phyloP scores from a whole-genome alignment of 805 yeast species.

The Lipomyces kockii region DNA sequence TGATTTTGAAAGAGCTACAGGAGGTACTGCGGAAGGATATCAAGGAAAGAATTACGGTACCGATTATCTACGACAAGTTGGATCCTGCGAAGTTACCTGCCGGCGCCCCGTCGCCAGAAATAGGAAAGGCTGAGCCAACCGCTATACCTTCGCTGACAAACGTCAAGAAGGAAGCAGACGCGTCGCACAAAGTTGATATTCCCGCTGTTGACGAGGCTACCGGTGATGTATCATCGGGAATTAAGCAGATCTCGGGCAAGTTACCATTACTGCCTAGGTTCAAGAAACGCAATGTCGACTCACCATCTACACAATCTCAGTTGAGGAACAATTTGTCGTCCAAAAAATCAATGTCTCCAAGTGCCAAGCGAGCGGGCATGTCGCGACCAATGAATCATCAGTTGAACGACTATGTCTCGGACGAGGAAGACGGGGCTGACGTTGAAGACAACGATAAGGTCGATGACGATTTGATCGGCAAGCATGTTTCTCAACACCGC shows the following conservation, averaged over 20 bases:
- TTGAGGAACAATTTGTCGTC: conserved; percentile 7
- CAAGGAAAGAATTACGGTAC: conserved; percentile 72
- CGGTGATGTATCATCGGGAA: neutral
- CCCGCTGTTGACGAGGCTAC: neutral
- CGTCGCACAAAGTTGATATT: neutral
- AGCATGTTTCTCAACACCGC: neutral
- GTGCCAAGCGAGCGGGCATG: conserved; percentile 4
- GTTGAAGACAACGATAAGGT: conserved; percentile 16
- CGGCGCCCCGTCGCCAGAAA: neutral
- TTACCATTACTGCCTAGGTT: conserved; percentile 42
- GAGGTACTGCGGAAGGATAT: conserved; percentile 70
- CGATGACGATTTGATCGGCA: conserved; percentile 6
- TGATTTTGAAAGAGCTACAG: conserved; percentile 66
- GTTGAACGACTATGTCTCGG: conserved; percentile 40
- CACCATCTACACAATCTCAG: conserved; percentile 7
- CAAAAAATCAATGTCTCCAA: neutral
- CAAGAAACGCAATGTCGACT: conserved; percentile 31
- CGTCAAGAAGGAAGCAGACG: neutral
- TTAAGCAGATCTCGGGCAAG: conserved; percentile 11
- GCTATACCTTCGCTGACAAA: neutral
- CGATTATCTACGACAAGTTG: conserved; percentile 64
- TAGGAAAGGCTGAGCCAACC: neutral
- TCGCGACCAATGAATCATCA: conserved; percentile 43
- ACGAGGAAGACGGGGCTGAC: conserved; percentile 25
- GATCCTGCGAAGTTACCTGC: conserved; percentile 50